These are phyloP conservation scores for Entomortierella chlamydospora DNA, from an alignment of 192 early-diverging fungal species.

Conservation along the genomic window DNA sequence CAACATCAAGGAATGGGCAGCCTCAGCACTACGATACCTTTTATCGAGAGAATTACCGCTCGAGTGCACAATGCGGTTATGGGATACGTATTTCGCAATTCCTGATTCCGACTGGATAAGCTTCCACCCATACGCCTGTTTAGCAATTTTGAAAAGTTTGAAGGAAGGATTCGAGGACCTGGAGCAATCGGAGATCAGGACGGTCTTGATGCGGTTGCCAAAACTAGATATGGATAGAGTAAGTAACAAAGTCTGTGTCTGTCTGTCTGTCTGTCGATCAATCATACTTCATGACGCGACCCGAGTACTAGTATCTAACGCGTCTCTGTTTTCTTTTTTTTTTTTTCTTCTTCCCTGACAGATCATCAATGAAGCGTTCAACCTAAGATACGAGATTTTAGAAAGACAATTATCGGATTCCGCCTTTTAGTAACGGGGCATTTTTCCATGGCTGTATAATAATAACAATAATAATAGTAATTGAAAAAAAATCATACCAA, in stretches of 20 bases:
- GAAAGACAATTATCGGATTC: constrained; percentile 66
- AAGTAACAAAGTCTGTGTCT: too few relatives aligned
- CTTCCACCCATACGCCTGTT: constrained; percentile 32
- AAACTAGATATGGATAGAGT: constrained; percentile 71
- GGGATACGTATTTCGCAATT: constrained; percentile 89
- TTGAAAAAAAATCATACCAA: too few relatives aligned
- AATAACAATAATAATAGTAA: too few relatives aligned
- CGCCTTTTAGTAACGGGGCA: not conserved
- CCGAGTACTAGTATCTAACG: not conserved
- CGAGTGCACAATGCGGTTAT: constrained; percentile 80
- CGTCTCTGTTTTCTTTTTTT: not conserved
- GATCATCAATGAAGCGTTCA: constrained; percentile 77
- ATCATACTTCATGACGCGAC: not conserved
- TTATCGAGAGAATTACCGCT: constrained; percentile 85
- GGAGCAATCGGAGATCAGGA: constrained; percentile 91
- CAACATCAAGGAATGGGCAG: constrained; percentile 85
- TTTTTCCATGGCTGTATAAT: not conserved
- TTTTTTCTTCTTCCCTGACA: constrained; percentile 19
- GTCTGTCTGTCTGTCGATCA: not conserved
- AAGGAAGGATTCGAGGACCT: constrained; percentile 90
- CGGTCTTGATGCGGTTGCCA: constrained; percentile 82
- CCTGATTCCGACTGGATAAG: constrained; percentile 32
- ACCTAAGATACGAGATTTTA: constrained; percentile 74
- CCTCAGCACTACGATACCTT: constrained; percentile 82
- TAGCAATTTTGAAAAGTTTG: constrained; percentile 77